Evolutionary conservation across 208 protist species (phyloP).

Genomic region (Crithidia bombi): DNA sequence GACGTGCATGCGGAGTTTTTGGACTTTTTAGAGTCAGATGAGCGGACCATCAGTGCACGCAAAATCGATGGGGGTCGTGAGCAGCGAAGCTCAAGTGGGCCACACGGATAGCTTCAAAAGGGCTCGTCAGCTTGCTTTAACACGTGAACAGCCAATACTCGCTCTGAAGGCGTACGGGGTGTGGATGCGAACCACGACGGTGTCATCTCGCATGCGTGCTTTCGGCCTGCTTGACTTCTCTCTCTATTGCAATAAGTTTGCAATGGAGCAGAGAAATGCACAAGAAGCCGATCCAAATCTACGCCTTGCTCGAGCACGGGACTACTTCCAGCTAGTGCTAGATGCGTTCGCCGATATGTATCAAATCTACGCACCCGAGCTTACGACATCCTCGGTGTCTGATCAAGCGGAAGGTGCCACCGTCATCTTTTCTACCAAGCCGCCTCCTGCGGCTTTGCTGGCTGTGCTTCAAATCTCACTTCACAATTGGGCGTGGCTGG

Average conservation of each 20-base stretch:
- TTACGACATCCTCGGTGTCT: not conserved
- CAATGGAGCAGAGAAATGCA: conserved; percentile 2
- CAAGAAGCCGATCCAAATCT: not conserved
- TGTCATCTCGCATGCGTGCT: conserved; percentile 6
- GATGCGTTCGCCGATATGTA: conserved; percentile 25
- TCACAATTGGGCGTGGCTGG: conserved; percentile 65
- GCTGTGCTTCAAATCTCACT: conserved; percentile 54
- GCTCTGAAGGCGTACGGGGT: conserved; percentile 45
- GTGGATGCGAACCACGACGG: conserved; percentile 16
- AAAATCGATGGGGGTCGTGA: not conserved
- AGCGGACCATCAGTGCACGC: not conserved
- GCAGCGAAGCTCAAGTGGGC: not conserved
- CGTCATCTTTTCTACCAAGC: not conserved
- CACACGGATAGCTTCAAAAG: conserved; percentile 1
- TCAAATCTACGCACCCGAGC: not conserved
- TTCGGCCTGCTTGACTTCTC: conserved; percentile 30
- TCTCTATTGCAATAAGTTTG: conserved; percentile 36
- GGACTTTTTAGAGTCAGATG: not conserved
- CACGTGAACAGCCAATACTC: conserved; percentile 36
- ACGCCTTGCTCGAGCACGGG: conserved; percentile 11
- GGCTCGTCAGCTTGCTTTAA: conserved; percentile 22
- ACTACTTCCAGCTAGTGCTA: conserved; percentile 36
- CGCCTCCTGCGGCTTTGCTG: conserved; percentile 34
- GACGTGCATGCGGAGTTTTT: too few species aligned
- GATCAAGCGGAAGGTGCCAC: not conserved